Conservation (phyloP, 202 grass and related monocot genomes). For the Hordeum pubiflorum region DNA sequence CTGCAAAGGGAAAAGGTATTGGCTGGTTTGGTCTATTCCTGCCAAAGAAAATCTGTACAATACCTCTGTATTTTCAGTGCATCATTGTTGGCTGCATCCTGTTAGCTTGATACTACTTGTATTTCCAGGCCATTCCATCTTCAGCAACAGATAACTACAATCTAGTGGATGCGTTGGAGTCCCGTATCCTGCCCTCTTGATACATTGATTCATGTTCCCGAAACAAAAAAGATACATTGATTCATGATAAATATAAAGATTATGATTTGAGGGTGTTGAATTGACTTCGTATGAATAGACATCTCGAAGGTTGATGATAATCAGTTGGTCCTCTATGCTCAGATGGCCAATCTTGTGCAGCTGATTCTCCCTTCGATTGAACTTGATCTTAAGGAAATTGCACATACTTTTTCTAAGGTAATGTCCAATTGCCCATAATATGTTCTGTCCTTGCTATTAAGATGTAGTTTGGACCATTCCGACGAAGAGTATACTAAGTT, state of each 20-base stretch:
- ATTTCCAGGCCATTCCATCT: constrained; percentile 59
- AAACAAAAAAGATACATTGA: neutral
- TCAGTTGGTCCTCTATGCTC: constrained; percentile 75
- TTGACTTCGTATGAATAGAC: constrained; percentile 49
- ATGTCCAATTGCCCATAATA: constrained; percentile 15
- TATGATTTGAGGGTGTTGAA: constrained; percentile 14
- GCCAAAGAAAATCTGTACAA: neutral
- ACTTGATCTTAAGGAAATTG: constrained; percentile 66
- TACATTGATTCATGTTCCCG: constrained; percentile 11
- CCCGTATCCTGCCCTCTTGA: constrained; percentile 59
- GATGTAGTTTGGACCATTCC: no score
- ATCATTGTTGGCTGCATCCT: neutral
- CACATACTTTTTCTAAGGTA: constrained; percentile 86
- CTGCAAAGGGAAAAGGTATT: constrained; percentile 63
- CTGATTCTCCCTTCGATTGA: constrained; percentile 60
- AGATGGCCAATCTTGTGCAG: constrained; percentile 89
- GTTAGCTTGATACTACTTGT: constrained; percentile 28
- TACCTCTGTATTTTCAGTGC: neutral
- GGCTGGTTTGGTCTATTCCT: neutral
- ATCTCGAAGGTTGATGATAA: constrained; percentile 59
- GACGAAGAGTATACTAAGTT: neutral
- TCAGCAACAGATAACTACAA: constrained; percentile 57
- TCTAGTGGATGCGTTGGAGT: constrained; percentile 70
- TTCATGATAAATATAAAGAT: neutral
- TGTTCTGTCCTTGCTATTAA: neutral